Base-by-base conservation (phyloP, 805 yeast species). In the Saccharomycopsis babjevae region DNA sequence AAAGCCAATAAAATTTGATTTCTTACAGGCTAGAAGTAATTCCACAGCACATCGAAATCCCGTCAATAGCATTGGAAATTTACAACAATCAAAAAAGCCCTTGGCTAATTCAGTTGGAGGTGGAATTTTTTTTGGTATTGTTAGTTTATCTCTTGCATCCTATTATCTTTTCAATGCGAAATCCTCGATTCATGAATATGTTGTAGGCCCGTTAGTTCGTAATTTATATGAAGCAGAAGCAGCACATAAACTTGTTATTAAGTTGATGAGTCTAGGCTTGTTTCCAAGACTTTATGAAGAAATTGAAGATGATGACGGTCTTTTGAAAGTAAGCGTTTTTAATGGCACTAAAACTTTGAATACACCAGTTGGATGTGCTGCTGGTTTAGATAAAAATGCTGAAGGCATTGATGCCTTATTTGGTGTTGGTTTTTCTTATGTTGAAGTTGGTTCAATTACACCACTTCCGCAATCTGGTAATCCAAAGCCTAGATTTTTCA, bases 381-480 rank as follows among this genome's bases (percentile, higher is more conserved):
- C 98, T 30, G 98, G 98, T 13, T 80, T 93, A 65, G 98, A 93
- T 73, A 93, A 93, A 74, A 86, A 92, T 68, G 98, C 89, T 58
- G 96, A 90, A 69, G 96, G 89, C 22, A 83, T 93, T 66, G 97
- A 93, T 67, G 75, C 91, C 0, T 77, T 93, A 62, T 85, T 86
- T 67, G 79, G 84, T 65, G 70, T 81, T 60, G 98, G 98, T 1
- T 92, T 92, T 68, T 83, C 93, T 16, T 89, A 89, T 71, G 94
- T 90, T 65, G 98, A 93, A 73, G 81, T 93, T 62, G 98, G 98
- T 1, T 88, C 96, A 1, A 84, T 93, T 57, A 93, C 98, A 6
- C 98, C 98, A 3, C 75, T 79, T 66, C 89, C 97, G 0, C 98
- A 93, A 74, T 90, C 93, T 8, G 98, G 98, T 40, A 93, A 93